Conservation (phyloP, 1,284 basidiomycete species). For the Anthracocystis panici-leucophaei region DNA sequence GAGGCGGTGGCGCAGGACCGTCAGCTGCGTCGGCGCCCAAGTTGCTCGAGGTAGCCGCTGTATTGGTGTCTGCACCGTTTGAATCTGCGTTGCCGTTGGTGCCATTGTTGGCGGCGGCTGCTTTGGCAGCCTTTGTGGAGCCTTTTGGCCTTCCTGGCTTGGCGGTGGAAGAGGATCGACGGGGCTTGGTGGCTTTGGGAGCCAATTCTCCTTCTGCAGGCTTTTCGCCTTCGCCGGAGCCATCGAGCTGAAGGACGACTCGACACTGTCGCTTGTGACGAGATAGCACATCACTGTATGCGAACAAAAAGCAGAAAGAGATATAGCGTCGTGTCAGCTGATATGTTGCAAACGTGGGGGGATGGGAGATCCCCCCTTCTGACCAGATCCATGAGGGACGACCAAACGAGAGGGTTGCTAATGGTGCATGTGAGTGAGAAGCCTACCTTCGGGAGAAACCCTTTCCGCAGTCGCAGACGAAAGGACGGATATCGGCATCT, state of each 20-base stretch:
- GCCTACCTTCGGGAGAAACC: slow-evolving; percentile 65
- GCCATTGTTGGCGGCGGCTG: slow-evolving; percentile 31
- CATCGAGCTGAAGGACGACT: slow-evolving; percentile 52
- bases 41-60: slow-evolving; percentile 6
- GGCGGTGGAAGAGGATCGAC: slow-evolving; percentile 45
- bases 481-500: slow-evolving; percentile 67
- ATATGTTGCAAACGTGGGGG: not conserved
- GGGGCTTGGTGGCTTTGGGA: slow-evolving; percentile 47
- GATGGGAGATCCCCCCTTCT: not conserved
- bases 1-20: slow-evolving; percentile 39
- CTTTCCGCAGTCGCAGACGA: slow-evolving; percentile 68
- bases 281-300: slow-evolving; percentile 61
- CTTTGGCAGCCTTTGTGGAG: slow-evolving; percentile 52
- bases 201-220: slow-evolving; percentile 37
- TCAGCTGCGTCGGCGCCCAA: slow-evolving; percentile 8
- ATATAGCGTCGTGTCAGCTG: not conserved
- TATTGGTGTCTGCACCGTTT: slow-evolving; percentile 9
- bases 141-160: slow-evolving; percentile 52
- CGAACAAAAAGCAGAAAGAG: not conserved
- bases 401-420: not conserved
- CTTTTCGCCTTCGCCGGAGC: slow-evolving; percentile 44
- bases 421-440: not conserved
- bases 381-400: not conserved
- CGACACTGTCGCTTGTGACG: slow-evolving; percentile 68
- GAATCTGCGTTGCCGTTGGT: slow-evolving; percentile 17